Percentiles rank a stretch among this genome's conserved stretches.
Conservation (phyloP, 352 stramenopile genomes). For the Phytophthora pseudosyringae region DNA sequence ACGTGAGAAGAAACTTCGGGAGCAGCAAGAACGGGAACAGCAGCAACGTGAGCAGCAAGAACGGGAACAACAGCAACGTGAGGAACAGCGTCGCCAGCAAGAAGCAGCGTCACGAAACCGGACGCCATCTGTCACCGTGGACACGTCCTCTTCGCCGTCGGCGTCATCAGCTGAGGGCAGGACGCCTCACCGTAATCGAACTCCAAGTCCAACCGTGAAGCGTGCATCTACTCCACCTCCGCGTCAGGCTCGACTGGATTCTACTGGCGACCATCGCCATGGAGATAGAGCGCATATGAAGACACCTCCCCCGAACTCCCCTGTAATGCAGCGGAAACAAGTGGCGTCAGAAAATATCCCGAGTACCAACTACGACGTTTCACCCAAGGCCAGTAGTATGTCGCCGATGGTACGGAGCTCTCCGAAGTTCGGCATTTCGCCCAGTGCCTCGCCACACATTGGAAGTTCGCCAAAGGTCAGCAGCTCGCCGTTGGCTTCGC, state of each 20-base stretch:
- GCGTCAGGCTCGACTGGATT: slow-evolving; percentile 28
- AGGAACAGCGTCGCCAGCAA: slow-evolving; percentile 25
- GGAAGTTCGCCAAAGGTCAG: slow-evolving; percentile 38
- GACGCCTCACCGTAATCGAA: slow-evolving; percentile 18
- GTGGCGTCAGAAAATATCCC: slow-evolving; percentile 8
- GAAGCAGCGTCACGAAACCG: slow-evolving; percentile 23
- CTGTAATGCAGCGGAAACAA: slow-evolving; percentile 25
- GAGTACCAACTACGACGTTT: slow-evolving; percentile 31
- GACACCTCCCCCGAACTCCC: slow-evolving; percentile 33
- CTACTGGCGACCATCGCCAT: slow-evolving; percentile 18
- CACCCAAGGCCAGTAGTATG: slow-evolving; percentile 25
- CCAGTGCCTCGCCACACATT: slow-evolving; percentile 21
- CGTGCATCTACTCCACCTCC: slow-evolving; percentile 35
- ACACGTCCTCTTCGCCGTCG: slow-evolving; percentile 24
- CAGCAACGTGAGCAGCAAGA: slow-evolving; percentile 23
- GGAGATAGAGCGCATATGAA: slow-evolving; percentile 18
- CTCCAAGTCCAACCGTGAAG: slow-evolving; percentile 37
- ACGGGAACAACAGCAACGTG: slow-evolving; percentile 11
- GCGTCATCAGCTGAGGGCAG: slow-evolving; percentile 16
- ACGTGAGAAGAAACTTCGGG: slow-evolving; percentile 17
- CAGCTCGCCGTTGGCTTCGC: slow-evolving; percentile 38
- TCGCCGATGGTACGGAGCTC: slow-evolving; percentile 24
- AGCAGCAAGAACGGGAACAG: slow-evolving; percentile 26
- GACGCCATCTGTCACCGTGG: slow-evolving; percentile 46
- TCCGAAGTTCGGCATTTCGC: slow-evolving; percentile 22